Evolutionary conservation across 1,284 basidiomycete species (phyloP).

Genomic region (Heterobasidion occidentale): DNA sequence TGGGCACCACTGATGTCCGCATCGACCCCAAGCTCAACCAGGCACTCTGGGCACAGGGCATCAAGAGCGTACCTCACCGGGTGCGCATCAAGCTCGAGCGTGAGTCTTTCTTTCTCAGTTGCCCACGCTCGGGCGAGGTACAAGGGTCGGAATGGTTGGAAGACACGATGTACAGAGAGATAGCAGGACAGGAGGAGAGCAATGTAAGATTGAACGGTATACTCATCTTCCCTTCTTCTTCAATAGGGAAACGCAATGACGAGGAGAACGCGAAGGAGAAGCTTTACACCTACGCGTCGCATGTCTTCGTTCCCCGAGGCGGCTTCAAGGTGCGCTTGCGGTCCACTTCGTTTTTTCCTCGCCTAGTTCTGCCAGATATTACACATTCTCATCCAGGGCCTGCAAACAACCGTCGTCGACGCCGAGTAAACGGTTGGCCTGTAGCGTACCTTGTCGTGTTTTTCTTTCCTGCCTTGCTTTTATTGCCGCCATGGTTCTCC

Average conservation of each 20-base stretch:
- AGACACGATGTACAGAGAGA: background rate
- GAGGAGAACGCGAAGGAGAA: slow-evolving; percentile 97
- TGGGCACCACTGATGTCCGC: slow-evolving; percentile 91
- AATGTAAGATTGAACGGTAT: background rate
- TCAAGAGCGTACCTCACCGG: slow-evolving; percentile 88
- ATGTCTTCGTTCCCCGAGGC: slow-evolving; percentile 62
- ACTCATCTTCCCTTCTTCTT: background rate
- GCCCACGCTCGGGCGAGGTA: background rate
- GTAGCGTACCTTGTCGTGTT: background rate
- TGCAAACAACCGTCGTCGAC: slow-evolving; percentile 78
- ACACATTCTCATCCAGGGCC: slow-evolving; percentile 58
- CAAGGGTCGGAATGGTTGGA: background rate
- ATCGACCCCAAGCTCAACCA: slow-evolving; percentile 93
- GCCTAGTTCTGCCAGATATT: background rate
- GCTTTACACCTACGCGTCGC: slow-evolving; percentile 86
- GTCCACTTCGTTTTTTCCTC: background rate
- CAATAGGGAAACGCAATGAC: slow-evolving; percentile 80
- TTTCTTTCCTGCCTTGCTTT: background rate
- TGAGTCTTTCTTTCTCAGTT: slow-evolving; percentile 37
- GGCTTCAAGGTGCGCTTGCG: slow-evolving; percentile 66
- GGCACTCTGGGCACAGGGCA: slow-evolving; percentile 82
- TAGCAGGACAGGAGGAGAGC: background rate
- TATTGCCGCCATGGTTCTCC: background rate
- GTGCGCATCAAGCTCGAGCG: slow-evolving; percentile 90
- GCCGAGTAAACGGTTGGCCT: slow-evolving; percentile 41